Evolutionary conservation across 257 asterid genomes (phyloP).

Genomic region (Ilex aquifolium): DNA sequence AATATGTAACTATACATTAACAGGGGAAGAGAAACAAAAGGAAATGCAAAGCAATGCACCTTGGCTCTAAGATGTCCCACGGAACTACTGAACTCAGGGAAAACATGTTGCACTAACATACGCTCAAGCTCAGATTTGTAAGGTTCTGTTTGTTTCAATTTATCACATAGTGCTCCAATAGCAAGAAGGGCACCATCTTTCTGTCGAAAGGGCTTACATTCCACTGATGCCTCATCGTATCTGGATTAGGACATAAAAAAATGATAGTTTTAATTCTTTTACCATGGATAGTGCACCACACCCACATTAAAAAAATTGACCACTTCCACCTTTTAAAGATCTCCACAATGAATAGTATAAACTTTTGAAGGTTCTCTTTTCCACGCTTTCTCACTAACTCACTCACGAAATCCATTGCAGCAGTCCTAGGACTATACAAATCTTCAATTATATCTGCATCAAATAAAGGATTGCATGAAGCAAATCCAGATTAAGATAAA

Average conservation of each 20-base stretch:
- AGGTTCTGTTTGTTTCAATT: slow-evolving; percentile 85
- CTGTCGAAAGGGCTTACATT: slow-evolving; percentile 72
- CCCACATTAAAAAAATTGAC: background rate
- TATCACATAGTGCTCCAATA: slow-evolving; percentile 94
- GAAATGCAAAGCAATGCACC: slow-evolving; percentile 27
- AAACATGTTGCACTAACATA: slow-evolving; percentile 93
- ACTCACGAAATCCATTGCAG: slow-evolving; percentile 99
- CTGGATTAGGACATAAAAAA: slow-evolving; percentile 30
- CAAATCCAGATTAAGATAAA: slow-evolving; percentile 7
- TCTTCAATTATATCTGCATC: slow-evolving; percentile 90
- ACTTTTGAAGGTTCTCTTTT: slow-evolving; percentile 94
- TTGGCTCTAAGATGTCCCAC: slow-evolving; percentile 97
- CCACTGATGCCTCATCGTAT: slow-evolving; percentile 67
- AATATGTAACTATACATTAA: too few relatives aligned
- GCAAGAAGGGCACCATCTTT: slow-evolving; percentile 99
- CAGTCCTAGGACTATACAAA: slow-evolving; percentile 94
- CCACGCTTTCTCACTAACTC: slow-evolving; percentile 97
- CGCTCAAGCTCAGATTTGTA: slow-evolving; percentile 90
- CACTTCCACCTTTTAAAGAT: slow-evolving; percentile 70
- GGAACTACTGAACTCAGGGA: slow-evolving; percentile 88
- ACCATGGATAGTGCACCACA: background rate
- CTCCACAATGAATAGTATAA: slow-evolving; percentile 72
- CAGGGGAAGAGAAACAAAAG: slow-evolving; percentile 2
- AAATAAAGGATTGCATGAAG: slow-evolving; percentile 6
- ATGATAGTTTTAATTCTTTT: background rate